These are phyloP conservation scores for Crithidia brevicula DNA, from an alignment of 208 protist genomes.

Conservation along the genomic window DNA sequence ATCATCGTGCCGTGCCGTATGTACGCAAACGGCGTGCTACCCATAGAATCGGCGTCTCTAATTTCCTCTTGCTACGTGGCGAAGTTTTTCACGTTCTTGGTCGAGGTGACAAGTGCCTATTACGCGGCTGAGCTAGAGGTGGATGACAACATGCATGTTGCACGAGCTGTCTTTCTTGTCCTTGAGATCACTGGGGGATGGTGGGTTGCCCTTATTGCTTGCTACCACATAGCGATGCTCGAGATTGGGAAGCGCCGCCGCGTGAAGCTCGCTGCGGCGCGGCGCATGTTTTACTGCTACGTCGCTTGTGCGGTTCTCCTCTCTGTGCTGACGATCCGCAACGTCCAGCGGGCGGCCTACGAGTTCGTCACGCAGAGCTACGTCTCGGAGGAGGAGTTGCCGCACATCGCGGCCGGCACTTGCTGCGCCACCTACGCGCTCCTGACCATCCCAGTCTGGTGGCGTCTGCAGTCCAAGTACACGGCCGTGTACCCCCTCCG, in stretches of 20 bases:
- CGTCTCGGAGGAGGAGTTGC: constrained; percentile 53
- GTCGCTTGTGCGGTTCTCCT: constrained; percentile 35
- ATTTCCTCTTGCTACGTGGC: constrained; percentile 77
- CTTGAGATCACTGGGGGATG: constrained; percentile 49
- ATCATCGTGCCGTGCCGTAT: constrained; percentile 59
- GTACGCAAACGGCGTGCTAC: constrained; percentile 67
- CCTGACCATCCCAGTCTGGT: constrained; percentile 64
- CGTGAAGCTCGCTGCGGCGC: constrained; percentile 38
- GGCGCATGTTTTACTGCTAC: constrained; percentile 41
- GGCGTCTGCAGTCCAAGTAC: constrained; percentile 46
- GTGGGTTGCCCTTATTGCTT: constrained; percentile 57
- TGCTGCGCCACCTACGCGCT: constrained; percentile 55
- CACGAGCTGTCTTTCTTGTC: constrained; percentile 13
- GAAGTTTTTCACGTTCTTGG: constrained; percentile 78
- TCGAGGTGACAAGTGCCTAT: constrained; percentile 74
- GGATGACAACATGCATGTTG: constrained; percentile 12
- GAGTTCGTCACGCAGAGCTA: constrained; percentile 85
- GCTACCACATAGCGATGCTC: constrained; percentile 59
- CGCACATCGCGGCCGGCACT: constrained; percentile 64
- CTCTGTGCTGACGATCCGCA: constrained; percentile 64
- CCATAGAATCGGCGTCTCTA: constrained; percentile 44
- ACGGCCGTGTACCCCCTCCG: constrained; percentile 19
- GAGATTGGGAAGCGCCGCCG: constrained; percentile 52
- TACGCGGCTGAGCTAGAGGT: constrained; percentile 55
- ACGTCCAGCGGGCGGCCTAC: constrained; percentile 80